Base-by-base conservation (phyloP, 345 rosid genomes). In the Dimocarpus longan region DNA sequence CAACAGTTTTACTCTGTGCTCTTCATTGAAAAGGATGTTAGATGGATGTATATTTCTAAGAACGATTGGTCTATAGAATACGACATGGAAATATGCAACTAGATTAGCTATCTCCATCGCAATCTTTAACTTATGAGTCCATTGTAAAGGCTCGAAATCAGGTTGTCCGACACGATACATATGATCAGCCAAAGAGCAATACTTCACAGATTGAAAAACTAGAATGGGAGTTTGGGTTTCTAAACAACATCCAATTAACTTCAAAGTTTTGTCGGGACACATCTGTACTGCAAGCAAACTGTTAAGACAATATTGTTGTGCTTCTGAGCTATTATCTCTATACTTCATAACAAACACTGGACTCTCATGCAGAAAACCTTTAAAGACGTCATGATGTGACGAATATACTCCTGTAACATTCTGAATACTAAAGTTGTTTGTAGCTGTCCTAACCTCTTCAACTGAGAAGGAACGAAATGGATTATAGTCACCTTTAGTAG, bases 71-170 rank as follows among this genome's bases (percentile, higher is more conserved):
- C 66, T 76, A 5, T 39, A 2, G 39, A 82, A 77, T 32, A 81
- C 83, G 26, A 71, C 59, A 42, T 84, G 85, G 46, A 79, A 76
- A 80, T 71, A 26, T 2, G 75, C 8, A 52, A 52, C 52, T 4
- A 10, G 82, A 56, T 75, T 71, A 24, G 84, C 85, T 10, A 75
- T 67, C n/a, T 75, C 85, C 19, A 70, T 48, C 15, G 59, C 85
- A 62, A 80, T 75, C 69, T 73, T 82, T 40, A 80, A 22, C 84
- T 82, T 78, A 18, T 1, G 6, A 60, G 65, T 59, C 84, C 77
- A 78, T 28, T 66, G 72, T 18, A 82, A 18, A 40, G 76, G 67
- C 71, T 66, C 28, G 26, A n/a, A 42, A 68, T 67, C 12, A 8
- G n/a, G 12, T 46, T 46, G 52, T 3, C 52, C 52, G 10, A 0